Base-by-base conservation (phyloP, 23 red algal species). In the Gracilaria caudata region DNA sequence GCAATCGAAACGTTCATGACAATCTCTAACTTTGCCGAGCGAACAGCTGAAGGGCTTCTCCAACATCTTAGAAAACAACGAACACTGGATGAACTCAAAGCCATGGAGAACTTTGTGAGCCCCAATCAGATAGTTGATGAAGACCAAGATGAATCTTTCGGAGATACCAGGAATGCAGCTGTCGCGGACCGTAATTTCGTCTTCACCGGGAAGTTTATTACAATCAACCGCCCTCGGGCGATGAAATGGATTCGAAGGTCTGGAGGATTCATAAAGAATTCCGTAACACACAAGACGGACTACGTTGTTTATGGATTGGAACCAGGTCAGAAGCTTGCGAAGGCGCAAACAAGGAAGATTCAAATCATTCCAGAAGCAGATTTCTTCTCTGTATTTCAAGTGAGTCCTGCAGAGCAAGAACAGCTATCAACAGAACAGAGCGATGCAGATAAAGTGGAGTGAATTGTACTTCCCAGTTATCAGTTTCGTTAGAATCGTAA, bases 181-280 rank as follows among this genome's bases (percentile, higher is more conserved):
- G 68, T 86, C 12, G 74, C 73, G 12, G 92, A 73, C 43, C 88
- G 86, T 35, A 79, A 64, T 19, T 86, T 94, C 39, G 92, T 81
- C 5, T 94, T 94, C 68, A 94, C 92, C 0, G 92, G 92, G 10
- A 86, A 85, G 41, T 60, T 94, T 36, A 75, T 51, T 16, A 70
- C 36, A 29, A 36, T 88, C 61, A 40, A 65, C 38, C 68, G 92
- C 29, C 51, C 65, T 12, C 54, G 36, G 35, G 71, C 76, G 25
- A 89, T 65, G 66, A 87, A 94, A 73, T 80, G 68, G 73, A 51
- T 94, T 24, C 57, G 38, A 55, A 64, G 25, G 36, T 58, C 57
- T 57, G 83, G 85, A 25, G 92, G 92, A 65, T 43, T 71, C 28
- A 40, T 94, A 16, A 65, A 36, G 55, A 80, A 40, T 41, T 33